These are phyloP conservation scores for Picea abies DNA, from an alignment of 83 land plant genomes.

Conservation along the genomic window DNA sequence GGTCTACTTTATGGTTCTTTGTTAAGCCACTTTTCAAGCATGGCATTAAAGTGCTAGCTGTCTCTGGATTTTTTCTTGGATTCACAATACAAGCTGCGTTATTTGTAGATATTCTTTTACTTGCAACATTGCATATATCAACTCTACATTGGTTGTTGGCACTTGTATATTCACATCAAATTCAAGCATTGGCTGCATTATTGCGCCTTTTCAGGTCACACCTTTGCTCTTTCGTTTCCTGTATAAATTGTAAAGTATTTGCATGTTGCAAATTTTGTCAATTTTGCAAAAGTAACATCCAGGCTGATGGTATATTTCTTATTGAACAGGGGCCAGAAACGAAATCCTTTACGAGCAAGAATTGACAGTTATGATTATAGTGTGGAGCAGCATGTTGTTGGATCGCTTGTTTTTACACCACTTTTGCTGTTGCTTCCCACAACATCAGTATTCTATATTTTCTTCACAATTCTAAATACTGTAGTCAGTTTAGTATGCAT, in stretches of 20 bases:
- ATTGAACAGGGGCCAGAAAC: slow-evolving; percentile 81
- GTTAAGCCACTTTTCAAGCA: slow-evolving; percentile 37
- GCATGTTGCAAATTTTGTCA: not conserved
- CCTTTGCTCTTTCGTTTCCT: slow-evolving; percentile 3
- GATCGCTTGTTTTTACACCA: slow-evolving; percentile 94
- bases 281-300: not conserved
- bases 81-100: slow-evolving; percentile 72
- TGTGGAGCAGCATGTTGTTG: slow-evolving; percentile 98
- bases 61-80: slow-evolving; percentile 75
- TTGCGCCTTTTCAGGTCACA: slow-evolving; percentile 96
- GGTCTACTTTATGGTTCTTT: slow-evolving; percentile 82
- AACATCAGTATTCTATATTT: slow-evolving; percentile 92
- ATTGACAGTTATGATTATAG: slow-evolving; percentile 85
- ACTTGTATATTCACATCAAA: slow-evolving; percentile 75
- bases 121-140: slow-evolving; percentile 75
- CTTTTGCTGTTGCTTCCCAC: slow-evolving; percentile 91
- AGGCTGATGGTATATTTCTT: not conserved
- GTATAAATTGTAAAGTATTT: not conserved
- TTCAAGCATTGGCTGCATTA: slow-evolving; percentile 81
- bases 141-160: slow-evolving; percentile 72
- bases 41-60: slow-evolving; percentile 50
- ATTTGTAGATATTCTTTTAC: slow-evolving; percentile 55
- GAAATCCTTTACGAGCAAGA: slow-evolving; percentile 87
- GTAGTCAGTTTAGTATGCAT: slow-evolving; percentile 47
- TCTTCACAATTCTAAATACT: slow-evolving; percentile 76